Base-by-base conservation (phyloP, 2,329 filamentous ascomycete genomes). In the Aspergillus flavus region DNA sequence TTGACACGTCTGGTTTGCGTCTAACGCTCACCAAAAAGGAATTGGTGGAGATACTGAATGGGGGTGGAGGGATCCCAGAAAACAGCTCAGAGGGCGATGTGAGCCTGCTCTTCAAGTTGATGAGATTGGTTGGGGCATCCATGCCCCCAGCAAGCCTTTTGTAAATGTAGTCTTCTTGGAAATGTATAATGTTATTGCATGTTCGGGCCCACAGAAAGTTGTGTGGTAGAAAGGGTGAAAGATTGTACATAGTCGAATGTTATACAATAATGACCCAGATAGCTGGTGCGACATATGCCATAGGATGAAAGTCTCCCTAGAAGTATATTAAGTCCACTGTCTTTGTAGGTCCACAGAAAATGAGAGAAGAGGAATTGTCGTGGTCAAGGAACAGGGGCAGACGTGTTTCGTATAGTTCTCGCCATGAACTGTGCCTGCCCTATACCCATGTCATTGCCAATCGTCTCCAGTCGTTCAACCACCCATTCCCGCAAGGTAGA, bases 341-440 rank as follows among this genome's bases (percentile, higher is more conserved):
- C 14, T 41, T 9, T 10, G 39, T 6, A 41, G 7, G 19, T 41
- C 6, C 16, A 41, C 6, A 9, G 6, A 41, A n/a, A 19, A n/a
- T 9, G 36, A 39, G 6, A 41, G 16, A 41, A n/a, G 19, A 19
- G 39, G 16, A 9, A n/a, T 9, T 41, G 16, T 39, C 6, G 16
- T 41, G 19, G 19, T 41, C 7, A 41, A 6, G 39, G 39, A 6
- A 41, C 6, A n/a, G 16, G 3, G 23, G 23, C 3, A 16, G 6
- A 26, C 11, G 11, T 26, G 14, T 48, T 48, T 23, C 45, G 45
- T 19, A 48, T 14, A 14, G 10, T 48, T 16, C 57, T 56, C 7
- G 57, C 57, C 61, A 63, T 63, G 30, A 59, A 57, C 14, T 59
- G 56, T 45, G 57, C 61, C 57, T 59, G 61, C 2, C 61, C 61